Evolutionary conservation across 2,329 filamentous ascomycete genomes (phyloP).

Genomic region (Phyllosticta capitalensis): DNA sequence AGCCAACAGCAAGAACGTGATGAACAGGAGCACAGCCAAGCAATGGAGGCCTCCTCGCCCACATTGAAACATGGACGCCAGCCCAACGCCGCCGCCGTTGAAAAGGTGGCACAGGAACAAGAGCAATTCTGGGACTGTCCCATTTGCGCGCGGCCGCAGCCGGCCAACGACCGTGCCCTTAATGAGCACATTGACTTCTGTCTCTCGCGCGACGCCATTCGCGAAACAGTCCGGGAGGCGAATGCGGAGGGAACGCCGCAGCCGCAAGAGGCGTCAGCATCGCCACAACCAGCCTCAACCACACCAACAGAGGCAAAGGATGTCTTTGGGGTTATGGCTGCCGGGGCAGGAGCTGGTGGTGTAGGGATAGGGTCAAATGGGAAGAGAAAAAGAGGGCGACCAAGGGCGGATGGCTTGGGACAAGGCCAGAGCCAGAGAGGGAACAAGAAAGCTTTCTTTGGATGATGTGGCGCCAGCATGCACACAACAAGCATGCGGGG

Average conservation of each 20-base stretch:
- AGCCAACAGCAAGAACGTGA: constrained; percentile 46
- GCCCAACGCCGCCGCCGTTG: not conserved
- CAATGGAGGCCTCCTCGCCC: constrained; percentile 7
- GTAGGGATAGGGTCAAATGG: not conserved
- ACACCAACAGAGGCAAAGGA: not conserved
- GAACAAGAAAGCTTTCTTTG: constrained; percentile 3
- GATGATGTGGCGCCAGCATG: not conserved
- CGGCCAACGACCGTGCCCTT: constrained; percentile 64
- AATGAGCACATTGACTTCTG: constrained; percentile 92
- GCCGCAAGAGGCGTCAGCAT: not conserved
- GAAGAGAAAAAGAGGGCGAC: constrained; percentile 10
- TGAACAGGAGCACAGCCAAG: constrained; percentile 13
- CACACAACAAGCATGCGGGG: too few relatives aligned
- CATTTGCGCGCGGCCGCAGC: constrained; percentile 69
- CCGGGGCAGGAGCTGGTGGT: not conserved
- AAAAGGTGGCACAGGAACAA: not conserved
- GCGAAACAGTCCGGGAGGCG: constrained; percentile 59
- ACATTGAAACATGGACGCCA: not conserved
- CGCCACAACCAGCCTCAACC: not conserved
- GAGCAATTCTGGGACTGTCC: constrained; percentile 67
- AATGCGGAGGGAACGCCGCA: constrained; percentile 1
- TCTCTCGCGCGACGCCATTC: constrained; percentile 76
- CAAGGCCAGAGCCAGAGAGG: not conserved
- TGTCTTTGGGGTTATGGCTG: constrained; percentile 2
- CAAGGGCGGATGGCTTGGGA: constrained; percentile 2